Evolutionary conservation across 2,329 filamentous ascomycete genomes (phyloP).

Genomic region (Metarhizium robertsii): DNA sequence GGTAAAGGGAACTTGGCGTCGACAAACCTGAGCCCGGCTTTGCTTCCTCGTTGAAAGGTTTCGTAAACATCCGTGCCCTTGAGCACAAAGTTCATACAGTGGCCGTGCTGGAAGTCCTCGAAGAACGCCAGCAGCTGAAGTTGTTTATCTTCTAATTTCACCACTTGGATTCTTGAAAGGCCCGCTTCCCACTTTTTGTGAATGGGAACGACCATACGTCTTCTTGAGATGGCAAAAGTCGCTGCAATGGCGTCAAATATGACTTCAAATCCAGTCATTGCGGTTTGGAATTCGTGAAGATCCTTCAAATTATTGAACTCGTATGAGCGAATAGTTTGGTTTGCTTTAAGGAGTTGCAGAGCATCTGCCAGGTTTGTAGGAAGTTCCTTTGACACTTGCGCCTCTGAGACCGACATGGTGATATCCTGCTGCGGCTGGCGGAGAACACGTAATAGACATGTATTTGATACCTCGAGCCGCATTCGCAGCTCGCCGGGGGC

Average conservation of each 20-base stretch:
- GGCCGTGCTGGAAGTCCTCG: constrained; percentile 75
- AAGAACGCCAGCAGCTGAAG: constrained; percentile 80
- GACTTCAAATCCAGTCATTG: constrained; percentile 72
- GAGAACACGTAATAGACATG: constrained; percentile 54
- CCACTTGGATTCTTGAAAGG: constrained; percentile 70
- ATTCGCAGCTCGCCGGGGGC: constrained; percentile 64
- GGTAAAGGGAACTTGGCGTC: constrained; percentile 88
- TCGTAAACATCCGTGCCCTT: constrained; percentile 81
- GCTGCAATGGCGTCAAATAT: constrained; percentile 63
- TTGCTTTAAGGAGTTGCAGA: constrained; percentile 45
- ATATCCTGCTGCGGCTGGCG: constrained; percentile 69
- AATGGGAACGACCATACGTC: constrained; percentile 83
- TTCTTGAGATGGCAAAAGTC: constrained; percentile 71
- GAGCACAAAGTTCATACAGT: constrained; percentile 81
- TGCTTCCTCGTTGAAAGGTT: constrained; percentile 51
- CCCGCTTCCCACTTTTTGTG: constrained; percentile 90
- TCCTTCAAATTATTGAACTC: constrained; percentile 57
- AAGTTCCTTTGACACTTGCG: constrained; percentile 52
- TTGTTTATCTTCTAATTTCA: constrained; percentile 60
- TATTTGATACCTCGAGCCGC: constrained; percentile 52
- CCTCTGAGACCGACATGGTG: constrained; percentile 65
- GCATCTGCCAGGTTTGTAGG: constrained; percentile 55
- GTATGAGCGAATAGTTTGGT: constrained; percentile 62
- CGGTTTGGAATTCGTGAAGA: constrained; percentile 69
- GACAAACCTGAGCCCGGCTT: constrained; percentile 67